Base-by-base conservation (phyloP, 1,139 yeast species). In the Williopsis jadinii region DNA sequence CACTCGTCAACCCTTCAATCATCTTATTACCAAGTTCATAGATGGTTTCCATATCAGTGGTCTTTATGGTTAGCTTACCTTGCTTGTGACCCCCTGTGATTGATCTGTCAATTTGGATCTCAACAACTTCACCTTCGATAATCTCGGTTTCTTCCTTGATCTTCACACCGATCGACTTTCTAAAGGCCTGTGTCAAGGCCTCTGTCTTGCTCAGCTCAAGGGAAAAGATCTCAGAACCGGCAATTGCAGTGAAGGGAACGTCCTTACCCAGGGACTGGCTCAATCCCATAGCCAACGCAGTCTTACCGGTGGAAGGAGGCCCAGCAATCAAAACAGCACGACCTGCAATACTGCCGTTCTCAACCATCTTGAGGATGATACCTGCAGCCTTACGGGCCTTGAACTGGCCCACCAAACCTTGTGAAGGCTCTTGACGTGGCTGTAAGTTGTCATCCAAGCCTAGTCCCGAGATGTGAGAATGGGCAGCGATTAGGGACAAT, bases 41-140 rank as follows among this genome's bases (percentile, higher is more conserved):
- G 49, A 92, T 86, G 28, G 98, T 92, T 67, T 94, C 98, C 98
- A 94, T 94, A 63, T 94, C 98, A 12, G 98, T 92, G 34, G 98
- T 94, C 62, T 94, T 88, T 59, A 94, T 90, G 26, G 98, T 94
- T 57, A 94, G 74, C 62, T 94, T 92, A 41, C 98, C 98, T 67
- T 92, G 98, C 62, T 92, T 92, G 66, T 88, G 97, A 43, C 98
- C 98, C 31, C 97, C 97, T 13, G 97, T 85, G 47, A 94, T 77
- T 12, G 96, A 85, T 60, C 97, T 79, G 64, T 92, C 99, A 53
- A 94, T 90, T 67, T 90, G 97, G 59, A 92, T 87, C 64, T 92
- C 99, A 33, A 94, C 97, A 38, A 94, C 98, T 66, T 94, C 99
- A 60, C 99, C 99, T 64, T 92, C 97, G 53, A 94, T 90, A 46